A percentile compares a stretch with the other conserved stretches of the same genome.
Evolutionary conservation across 768 basidiomycete genomes (phyloP).

Genomic region (Pisolithus tinctorius): DNA sequence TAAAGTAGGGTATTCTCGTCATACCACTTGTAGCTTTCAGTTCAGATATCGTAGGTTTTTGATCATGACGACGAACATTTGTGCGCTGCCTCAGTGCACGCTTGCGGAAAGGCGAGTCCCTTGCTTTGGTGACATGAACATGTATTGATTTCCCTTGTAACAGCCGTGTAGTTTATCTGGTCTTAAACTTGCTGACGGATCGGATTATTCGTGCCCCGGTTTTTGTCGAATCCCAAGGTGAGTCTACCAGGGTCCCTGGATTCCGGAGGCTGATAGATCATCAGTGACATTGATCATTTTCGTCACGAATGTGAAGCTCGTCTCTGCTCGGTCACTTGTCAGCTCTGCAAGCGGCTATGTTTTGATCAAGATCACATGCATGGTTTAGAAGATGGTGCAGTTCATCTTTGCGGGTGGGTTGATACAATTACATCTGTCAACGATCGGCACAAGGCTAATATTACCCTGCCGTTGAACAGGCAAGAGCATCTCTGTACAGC

Average conservation of each 20-base stretch:
- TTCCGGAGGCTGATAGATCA: neutral
- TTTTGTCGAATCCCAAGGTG: constrained; percentile 36
- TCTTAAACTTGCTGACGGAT: constrained; percentile 18
- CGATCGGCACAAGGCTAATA: constrained; percentile 5
- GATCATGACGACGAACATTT: constrained; percentile 39
- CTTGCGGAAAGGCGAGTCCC: constrained; percentile 40
- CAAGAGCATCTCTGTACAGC: constrained; percentile 39
- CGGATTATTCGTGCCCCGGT: constrained; percentile 31
- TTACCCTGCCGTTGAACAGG: constrained; percentile 18
- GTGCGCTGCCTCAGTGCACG: constrained; percentile 42
- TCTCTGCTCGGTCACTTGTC: constrained; percentile 43
- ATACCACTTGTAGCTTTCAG: neutral
- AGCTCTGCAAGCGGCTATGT: constrained; percentile 46
- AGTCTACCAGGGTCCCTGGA: neutral
- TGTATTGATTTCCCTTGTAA: neutral
- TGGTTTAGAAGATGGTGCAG: constrained; percentile 27
- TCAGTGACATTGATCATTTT: constrained; percentile 37
- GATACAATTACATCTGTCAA: neutral
- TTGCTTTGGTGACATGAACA: neutral
- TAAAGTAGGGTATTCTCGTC: constrained; percentile 30
- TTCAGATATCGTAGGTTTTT: constrained; percentile 25
- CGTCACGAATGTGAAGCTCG: constrained; percentile 41
- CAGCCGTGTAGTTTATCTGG: constrained; percentile 34
- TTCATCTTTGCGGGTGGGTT: constrained; percentile 50
- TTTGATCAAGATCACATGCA: constrained; percentile 41